Conservation (phyloP, 2,329 filamentous ascomycete species). For the Penicillium sp. region DNA sequence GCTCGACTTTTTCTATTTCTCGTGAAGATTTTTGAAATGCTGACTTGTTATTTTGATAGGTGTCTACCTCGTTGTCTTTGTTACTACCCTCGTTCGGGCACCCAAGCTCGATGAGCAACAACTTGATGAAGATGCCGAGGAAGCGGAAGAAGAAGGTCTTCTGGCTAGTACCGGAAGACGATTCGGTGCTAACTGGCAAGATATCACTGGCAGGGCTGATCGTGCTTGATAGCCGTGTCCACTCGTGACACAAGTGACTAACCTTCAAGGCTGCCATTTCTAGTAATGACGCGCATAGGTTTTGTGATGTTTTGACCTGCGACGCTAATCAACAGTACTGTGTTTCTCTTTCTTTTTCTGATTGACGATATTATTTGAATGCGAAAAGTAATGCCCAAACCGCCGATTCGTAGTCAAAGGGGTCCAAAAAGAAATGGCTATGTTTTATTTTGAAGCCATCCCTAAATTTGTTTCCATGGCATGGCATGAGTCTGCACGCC, state of each 20-base stretch:
- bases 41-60: slow-evolving; percentile 21
- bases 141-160: slow-evolving; percentile 88
- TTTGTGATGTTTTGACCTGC: too few relatives aligned
- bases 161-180: slow-evolving; percentile 75
- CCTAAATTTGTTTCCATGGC: too few relatives aligned
- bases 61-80: slow-evolving; percentile 74
- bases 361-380: too few relatives aligned
- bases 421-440: not conserved
- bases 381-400: too few relatives aligned
- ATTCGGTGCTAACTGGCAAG: slow-evolving; percentile 83
- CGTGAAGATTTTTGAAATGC: not conserved
- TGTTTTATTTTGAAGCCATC: not conserved
- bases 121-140: slow-evolving; percentile 82
- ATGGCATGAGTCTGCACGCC: slow-evolving; percentile 3
- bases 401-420: not conserved
- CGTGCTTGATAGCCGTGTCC: slow-evolving; percentile 7
- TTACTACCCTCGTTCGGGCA: slow-evolving; percentile 72
- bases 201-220: slow-evolving; percentile 61
- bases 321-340: too few relatives aligned
- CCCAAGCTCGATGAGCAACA: slow-evolving; percentile 70
- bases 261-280: not conserved
- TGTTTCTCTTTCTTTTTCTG: too few relatives aligned
- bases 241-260: not conserved
- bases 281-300: too few relatives aligned
- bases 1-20: not conserved